A percentile compares a stretch with the other conserved stretches of the same genome.
These are phyloP conservation scores for Phaeosphaeria sp. DNA, from an alignment of 2,329 filamentous ascomycete species.

Conservation along the genomic window DNA sequence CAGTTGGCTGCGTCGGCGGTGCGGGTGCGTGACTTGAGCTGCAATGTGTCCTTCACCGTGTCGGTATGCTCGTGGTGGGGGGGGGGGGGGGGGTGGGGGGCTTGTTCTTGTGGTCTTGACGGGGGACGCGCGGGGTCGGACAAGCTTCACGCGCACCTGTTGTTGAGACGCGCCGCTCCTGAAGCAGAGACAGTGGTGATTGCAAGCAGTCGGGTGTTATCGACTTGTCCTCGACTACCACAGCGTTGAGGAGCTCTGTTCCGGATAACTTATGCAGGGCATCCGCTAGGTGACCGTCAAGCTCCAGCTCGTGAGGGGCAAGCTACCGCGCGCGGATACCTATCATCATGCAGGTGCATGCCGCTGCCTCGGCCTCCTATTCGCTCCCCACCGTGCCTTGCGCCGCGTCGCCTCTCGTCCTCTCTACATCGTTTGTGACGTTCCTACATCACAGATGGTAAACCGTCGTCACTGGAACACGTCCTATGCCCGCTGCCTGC, in stretches of 20 bases:
- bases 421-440: constrained; percentile 1
- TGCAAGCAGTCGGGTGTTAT: background rate
- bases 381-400: constrained; percentile 10
- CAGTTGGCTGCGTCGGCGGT: constrained; percentile 5
- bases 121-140: constrained; percentile 20
- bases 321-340: background rate
- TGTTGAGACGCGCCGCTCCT: background rate
- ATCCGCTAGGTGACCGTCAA: constrained; percentile 6
- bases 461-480: background rate
- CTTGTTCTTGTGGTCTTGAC: constrained; percentile 9
- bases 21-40: constrained; percentile 20
- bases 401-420: constrained; percentile 8
- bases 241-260: constrained; percentile 19
- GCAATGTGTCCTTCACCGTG: constrained; percentile 12
- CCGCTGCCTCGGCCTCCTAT: constrained; percentile 1
- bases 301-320: background rate
- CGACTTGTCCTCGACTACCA: constrained; percentile 1
- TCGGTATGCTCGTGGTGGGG: constrained; percentile 9
- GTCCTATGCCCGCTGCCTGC: constrained; percentile 2
- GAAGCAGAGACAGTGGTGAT: background rate
- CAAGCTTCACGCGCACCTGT: constrained; percentile 11
- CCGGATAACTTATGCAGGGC: constrained; percentile 10
- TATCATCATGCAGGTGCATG: constrained; percentile 23
- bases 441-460: background rate
- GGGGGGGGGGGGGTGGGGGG: too few species aligned